Base-by-base conservation (phyloP, 345 rosid genomes). In the Odontarrhena argentea region DNA sequence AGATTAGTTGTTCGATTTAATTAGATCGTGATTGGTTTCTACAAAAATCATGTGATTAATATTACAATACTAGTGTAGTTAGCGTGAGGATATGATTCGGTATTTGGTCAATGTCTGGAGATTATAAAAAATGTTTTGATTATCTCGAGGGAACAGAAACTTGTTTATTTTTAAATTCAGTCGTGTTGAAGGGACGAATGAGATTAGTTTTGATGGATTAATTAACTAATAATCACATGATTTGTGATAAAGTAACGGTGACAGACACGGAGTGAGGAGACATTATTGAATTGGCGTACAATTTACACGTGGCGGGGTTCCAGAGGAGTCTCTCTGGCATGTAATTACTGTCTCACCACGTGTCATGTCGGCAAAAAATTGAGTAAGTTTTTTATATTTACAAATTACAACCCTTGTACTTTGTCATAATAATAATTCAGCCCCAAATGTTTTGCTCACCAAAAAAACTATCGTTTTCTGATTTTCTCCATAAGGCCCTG, bases 271-370 rank as follows among this genome's bases (percentile, higher is more conserved):
- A 47, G 55, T 36, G 37, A 63, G 9, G 15, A 43, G 44, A 32
- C 49, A 72, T 63, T 49, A 56, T 72, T 71, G 76, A 64, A 56
- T 10, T 12, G 76, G 41, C 60, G 12, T 7, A 50, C 47, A 42
- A 38, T 45, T 9, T 34, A 59, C 71, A 73, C 76, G 67, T 73
- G 71, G 65, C 22, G 65, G 11, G 67, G 35, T 73, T 50, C 24
- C 8, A 73, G 67, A 65, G 71, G 71, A 12, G 54, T 58, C 60
- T 57, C 70, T 40, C 47, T 57, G 34, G 66, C 66, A 65, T 42
- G 38, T 55, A 48, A 8, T 12, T 56, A 13, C 62, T 70, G n/a
- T 18, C 6, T 49, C 13, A 6, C 1, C 76, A 65, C 65, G 59
- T 72, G 49, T 57, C 7, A 25, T 65, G 67, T 65, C 66, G 71